These are phyloP conservation scores for Fraxinus excelsior DNA, from an alignment of 257 asterid species.

Conservation along the genomic window DNA sequence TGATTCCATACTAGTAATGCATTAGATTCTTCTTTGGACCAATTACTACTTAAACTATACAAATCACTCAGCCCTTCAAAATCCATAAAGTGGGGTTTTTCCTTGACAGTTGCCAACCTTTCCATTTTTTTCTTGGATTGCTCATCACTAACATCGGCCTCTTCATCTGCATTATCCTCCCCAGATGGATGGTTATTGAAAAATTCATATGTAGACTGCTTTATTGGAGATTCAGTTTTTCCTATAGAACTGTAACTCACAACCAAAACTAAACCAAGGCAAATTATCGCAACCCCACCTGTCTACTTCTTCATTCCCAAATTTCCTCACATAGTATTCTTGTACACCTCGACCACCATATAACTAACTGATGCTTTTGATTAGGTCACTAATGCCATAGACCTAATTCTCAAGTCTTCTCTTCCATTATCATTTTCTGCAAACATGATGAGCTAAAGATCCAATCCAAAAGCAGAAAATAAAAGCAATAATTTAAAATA, in stretches of 20 bases:
- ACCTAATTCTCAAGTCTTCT: not conserved
- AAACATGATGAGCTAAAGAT: not conserved
- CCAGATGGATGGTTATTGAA: conserved; percentile 54
- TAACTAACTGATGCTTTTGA: not conserved
- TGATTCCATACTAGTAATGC: too few relatives aligned
- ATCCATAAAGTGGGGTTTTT: conserved; percentile 36
- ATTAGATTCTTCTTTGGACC: too few relatives aligned
- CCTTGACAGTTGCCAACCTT: conserved; percentile 30
- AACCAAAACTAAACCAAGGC: conserved; percentile 56
- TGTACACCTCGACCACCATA: not conserved
- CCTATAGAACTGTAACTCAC: conserved; percentile 49
- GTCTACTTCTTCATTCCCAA: conserved; percentile 76
- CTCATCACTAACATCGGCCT: conserved; percentile 24
- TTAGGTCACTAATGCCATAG: not conserved
- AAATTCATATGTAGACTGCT: conserved; percentile 66
- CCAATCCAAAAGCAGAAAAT: not conserved
- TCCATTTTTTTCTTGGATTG: conserved; percentile 25
- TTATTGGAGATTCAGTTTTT: conserved; percentile 47
- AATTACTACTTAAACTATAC: too few relatives aligned
- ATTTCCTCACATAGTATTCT: not conserved
- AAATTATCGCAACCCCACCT: conserved; percentile 57
- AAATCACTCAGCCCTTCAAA: too few relatives aligned
- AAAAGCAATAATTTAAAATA: not conserved
- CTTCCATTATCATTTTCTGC: not conserved
- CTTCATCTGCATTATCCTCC: conserved; percentile 26